Evolutionary conservation across 176 grass and related monocot species (phyloP).

Genomic region (Carex parvula): DNA sequence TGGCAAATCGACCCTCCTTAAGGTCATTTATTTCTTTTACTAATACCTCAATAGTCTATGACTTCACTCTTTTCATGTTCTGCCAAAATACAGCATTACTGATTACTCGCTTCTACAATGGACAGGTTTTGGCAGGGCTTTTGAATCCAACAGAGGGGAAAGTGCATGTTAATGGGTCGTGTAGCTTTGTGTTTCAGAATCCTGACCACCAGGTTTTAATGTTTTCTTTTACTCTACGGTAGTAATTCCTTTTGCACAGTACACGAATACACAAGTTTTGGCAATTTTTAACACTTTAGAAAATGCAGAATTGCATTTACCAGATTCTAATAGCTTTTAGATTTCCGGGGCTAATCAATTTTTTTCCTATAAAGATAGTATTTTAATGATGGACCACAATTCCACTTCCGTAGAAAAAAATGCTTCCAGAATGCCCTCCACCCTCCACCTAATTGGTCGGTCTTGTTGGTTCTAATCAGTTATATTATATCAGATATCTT

Average conservation of each 20-base stretch:
- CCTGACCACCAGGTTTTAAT: slow-evolving; percentile 83
- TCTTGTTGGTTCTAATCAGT: background rate
- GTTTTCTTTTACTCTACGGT: background rate
- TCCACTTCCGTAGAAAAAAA: background rate
- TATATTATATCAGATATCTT: background rate
- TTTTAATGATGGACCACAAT: background rate
- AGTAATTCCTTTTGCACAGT: background rate
- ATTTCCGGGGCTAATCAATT: background rate
- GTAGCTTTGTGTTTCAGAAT: slow-evolving; percentile 97
- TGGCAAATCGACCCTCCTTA: slow-evolving; percentile 87
- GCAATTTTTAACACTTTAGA: background rate
- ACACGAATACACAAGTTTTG: background rate
- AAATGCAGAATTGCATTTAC: background rate
- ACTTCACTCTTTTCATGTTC: background rate
- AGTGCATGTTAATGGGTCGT: slow-evolving; percentile 52
- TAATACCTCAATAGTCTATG: background rate
- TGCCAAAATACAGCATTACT: background rate
- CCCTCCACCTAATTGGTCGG: background rate
- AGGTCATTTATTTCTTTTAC: slow-evolving; percentile 39
- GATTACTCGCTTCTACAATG: slow-evolving; percentile 5
- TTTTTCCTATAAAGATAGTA: background rate
- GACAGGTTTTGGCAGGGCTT: slow-evolving; percentile 79
- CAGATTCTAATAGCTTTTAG: background rate
- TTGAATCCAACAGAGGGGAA: slow-evolving; percentile 49
- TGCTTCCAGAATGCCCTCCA: background rate